A percentile compares a stretch with the other conserved stretches of the same genome.
Evolutionary conservation across 1,284 basidiomycete species (phyloP).

Genomic region (Ustilago hordei): DNA sequence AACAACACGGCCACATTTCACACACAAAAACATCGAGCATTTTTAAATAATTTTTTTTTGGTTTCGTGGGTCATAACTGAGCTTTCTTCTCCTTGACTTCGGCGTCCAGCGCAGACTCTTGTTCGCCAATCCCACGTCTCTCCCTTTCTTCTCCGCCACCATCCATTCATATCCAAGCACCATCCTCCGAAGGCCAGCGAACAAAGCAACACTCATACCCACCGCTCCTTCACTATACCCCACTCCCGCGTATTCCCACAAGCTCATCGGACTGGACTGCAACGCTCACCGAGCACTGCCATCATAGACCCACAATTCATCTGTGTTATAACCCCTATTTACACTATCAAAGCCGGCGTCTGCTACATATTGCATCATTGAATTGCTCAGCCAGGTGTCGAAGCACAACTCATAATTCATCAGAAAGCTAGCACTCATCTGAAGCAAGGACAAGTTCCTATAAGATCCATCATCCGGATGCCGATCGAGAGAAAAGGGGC

Average conservation of each 20-base stretch:
- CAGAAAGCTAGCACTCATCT: neutral
- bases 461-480: neutral
- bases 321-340: constrained; percentile 10
- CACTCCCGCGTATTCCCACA: neutral
- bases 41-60: neutral
- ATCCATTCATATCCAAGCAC: neutral
- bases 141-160: neutral
- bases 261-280: neutral
- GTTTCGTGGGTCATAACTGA: neutral
- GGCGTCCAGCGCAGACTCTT: neutral
- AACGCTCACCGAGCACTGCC: constrained; percentile 2
- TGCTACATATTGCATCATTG: neutral
- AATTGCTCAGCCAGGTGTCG: neutral
- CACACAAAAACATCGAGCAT: neutral
- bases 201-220: constrained; percentile 16
- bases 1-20: constrained; percentile 9
- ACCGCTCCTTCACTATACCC: constrained; percentile 19
- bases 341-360: constrained; percentile 6
- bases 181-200: neutral
- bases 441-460: neutral
- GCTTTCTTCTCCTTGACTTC: neutral
- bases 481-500: neutral
- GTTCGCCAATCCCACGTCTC: neutral
- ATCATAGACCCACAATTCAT: constrained; percentile 5
- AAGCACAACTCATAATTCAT: neutral